Conservation (phyloP, 2,329 filamentous ascomycete species). For the Alternaria ethzedia region DNA sequence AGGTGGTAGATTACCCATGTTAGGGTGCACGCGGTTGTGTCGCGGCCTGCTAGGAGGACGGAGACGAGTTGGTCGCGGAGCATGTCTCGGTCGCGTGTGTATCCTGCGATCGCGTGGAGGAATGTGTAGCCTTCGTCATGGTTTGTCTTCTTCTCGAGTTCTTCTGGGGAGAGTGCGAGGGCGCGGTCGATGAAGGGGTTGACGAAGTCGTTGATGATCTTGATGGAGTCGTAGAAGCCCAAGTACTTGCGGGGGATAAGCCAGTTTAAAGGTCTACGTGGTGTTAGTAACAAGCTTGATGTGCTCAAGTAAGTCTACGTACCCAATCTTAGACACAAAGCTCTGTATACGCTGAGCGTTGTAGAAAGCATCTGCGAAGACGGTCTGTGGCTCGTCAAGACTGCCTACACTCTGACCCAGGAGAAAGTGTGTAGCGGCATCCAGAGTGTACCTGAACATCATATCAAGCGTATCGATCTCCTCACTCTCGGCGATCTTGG, state of each 20-base stretch:
- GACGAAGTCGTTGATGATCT: constrained; percentile 76
- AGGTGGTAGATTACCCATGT: constrained; percentile 86
- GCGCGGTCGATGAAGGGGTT: constrained; percentile 78
- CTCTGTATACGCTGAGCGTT: constrained; percentile 78
- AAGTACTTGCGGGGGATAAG: constrained; percentile 68
- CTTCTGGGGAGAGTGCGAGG: constrained; percentile 70
- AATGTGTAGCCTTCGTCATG: constrained; percentile 80
- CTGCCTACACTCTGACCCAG: constrained; percentile 76
- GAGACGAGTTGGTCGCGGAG: constrained; percentile 79
- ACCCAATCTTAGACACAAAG: constrained; percentile 69
- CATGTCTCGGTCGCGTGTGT: constrained; percentile 71
- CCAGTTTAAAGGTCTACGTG: constrained; percentile 61
- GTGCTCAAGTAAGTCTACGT: constrained; percentile 24
- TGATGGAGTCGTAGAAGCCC: constrained; percentile 68
- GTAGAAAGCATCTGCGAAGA: constrained; percentile 82
- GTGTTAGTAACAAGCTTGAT: constrained; percentile 5
- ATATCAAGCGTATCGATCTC: constrained; percentile 75
- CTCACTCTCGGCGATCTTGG: constrained; percentile 61
- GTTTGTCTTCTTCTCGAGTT: constrained; percentile 76
- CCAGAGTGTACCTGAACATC: constrained; percentile 79
- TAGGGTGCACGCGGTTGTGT: constrained; percentile 84
- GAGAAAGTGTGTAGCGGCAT: constrained; percentile 85
- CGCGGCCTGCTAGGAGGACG: constrained; percentile 81
- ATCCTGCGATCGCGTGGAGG: constrained; percentile 80
- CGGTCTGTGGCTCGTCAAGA: constrained; percentile 61